Evolutionary conservation across 345 rosid species (phyloP), one percentile per base, ranked within the genome.

Genomic region (Brassica rapa): DNA sequence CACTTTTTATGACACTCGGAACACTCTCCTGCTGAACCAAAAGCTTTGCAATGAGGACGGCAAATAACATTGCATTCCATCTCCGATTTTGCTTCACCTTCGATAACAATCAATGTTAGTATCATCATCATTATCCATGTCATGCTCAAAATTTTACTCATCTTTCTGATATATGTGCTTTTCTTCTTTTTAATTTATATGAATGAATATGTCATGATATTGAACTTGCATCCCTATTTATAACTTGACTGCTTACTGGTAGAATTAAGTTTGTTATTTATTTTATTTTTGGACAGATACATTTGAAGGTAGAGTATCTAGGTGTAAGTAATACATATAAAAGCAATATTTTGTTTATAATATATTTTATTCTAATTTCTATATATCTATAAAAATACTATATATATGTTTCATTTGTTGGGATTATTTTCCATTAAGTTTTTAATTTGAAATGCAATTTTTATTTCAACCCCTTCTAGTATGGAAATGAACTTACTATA

Each of bases 41-140:
- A 19, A 1, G 1, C 0, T 73, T 46, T 3, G 24, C 77, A 73
- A 46, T 73, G 70, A 6, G 41, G 19, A 8, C 49, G 70, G 24
- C 51, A 73, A 16, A 73, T 19, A 1, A 1, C 1, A 23, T 1
- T 51, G 15, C 77, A 73, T 64, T 64, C 24, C 9, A 21, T 2
- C 35, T 64, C 63, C 0, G 63, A 64, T 33, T 74, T 74, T 74
- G 63, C 71, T 32, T 74, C 71, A 19, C 63, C 63, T 64, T 8
- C 21, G 5, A 21, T 51, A 9, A 64, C 37, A 32, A 32, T 21
- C 5, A 55, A 9, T 8, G 35, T 0, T 33, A 57, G 7, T 12
- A 74, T 63, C 10, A 53, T 55, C 70, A 73, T 51, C 77, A 74
- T 49, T 39, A 39, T 23, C 41, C 41, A 33, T 5, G 33, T 0